Base-by-base conservation (phyloP, 1,284 basidiomycete genomes). In the Hemileccinum hortonii region DNA sequence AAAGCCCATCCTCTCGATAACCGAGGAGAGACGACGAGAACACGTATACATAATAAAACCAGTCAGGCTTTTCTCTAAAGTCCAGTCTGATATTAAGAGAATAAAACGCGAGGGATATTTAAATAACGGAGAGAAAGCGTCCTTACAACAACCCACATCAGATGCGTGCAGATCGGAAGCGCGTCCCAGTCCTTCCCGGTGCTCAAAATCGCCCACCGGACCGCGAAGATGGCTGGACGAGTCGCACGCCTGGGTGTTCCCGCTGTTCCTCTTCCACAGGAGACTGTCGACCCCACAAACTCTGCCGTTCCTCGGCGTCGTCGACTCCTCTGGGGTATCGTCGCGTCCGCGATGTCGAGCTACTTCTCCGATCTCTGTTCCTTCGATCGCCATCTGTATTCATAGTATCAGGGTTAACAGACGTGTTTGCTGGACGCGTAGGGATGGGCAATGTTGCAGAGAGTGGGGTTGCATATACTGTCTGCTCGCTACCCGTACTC, bases 271-370 rank as follows among this genome's bases (percentile, higher is more conserved):
- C 65, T 1, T 63, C 66, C 12, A 55, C 52, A 3, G 60, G 64
- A 1, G 60, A 62, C 24, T 44, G 61, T 15, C 54, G 57, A 1
- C 54, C 52, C 66, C 64, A 71, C 35, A 67, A 22, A 46, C 61
- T 59, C 40, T 67, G 51, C 3, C 58, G 56, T 21, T 67, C 66
- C 6, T 67, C 66, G 3, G 48, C 51, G 8, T 67, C 69, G 41
- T 70, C 65, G 6, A 48, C 41, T 0, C 69, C 66, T 21, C 22
- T 52, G 3, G 69, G 66, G 24, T 67, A 67, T 35, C 61, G 57
- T 18, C 66, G 47, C n/a, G 67, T 51, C 19, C 61, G 60, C 5
- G 65, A 65, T 14, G 65, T 39, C 10, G 64, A 65, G 15, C 57
- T 65, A 29, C 69, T 69, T 22, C 57, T 47, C 21, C 66, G 64